A percentile compares a stretch with the other conserved stretches of the same genome.
phyloP scores from a whole-genome alignment of 2,329 filamentous ascomycete genomes.

The Phyllosticta ampelicida region DNA sequence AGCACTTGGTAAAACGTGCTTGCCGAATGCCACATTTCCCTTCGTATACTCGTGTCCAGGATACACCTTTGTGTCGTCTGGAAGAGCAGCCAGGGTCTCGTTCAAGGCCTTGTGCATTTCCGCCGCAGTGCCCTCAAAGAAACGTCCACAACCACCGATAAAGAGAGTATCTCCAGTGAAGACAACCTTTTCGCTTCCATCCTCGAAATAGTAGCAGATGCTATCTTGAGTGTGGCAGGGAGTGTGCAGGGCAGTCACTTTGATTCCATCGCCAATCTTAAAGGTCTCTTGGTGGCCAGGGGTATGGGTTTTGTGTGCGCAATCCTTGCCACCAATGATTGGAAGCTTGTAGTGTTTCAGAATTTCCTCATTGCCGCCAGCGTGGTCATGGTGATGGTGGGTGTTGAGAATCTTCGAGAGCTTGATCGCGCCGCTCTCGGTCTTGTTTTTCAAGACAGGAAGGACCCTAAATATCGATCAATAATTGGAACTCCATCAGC shows the following conservation, averaged over 20 bases:
- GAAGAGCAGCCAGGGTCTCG: slow-evolving; percentile 65
- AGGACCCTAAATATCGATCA: slow-evolving; percentile 38
- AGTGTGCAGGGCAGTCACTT: slow-evolving; percentile 80
- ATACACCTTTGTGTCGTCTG: slow-evolving; percentile 86
- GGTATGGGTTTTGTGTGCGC: slow-evolving; percentile 65
- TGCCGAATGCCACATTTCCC: slow-evolving; percentile 79
- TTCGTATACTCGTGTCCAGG: slow-evolving; percentile 99
- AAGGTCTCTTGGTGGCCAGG: slow-evolving; percentile 68
- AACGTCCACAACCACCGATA: slow-evolving; percentile 86
- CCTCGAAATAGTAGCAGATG: slow-evolving; percentile 88
- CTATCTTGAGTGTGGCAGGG: slow-evolving; percentile 98
- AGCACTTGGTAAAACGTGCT: slow-evolving; percentile 63
- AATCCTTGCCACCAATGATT: slow-evolving; percentile 82
- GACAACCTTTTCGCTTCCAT: slow-evolving; percentile 61
- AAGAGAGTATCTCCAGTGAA: slow-evolving; percentile 97
- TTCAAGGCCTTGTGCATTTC: slow-evolving; percentile 91
- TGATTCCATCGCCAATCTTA: slow-evolving; percentile 68
- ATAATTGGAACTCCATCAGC: not conserved
- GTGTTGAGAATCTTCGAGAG: slow-evolving; percentile 89
- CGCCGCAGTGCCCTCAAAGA: slow-evolving; percentile 82
- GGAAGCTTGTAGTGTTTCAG: slow-evolving; percentile 57
- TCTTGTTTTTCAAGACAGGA: slow-evolving; percentile 60
- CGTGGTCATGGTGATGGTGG: slow-evolving; percentile 92
- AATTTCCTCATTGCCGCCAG: slow-evolving; percentile 78
- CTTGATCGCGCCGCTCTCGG: slow-evolving; percentile 62